phyloP scores from a whole-genome alignment of 75 land plant species.

The Adiantum capillusveneris region DNA sequence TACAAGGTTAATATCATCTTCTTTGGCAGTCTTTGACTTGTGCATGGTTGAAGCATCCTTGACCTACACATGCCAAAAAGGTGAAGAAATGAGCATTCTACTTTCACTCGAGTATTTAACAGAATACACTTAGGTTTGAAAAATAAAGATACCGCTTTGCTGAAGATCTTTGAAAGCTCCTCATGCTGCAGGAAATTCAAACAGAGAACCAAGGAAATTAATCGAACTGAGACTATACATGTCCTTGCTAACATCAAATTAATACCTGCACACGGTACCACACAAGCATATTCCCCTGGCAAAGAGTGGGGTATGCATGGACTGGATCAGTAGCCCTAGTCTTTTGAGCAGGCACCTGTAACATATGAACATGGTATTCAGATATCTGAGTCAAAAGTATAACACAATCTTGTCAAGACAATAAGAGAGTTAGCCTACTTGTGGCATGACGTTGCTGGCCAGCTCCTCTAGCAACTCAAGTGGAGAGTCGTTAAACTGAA shows the following conservation, averaged over 20 bases:
- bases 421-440: slow-evolving; percentile 44
- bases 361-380: slow-evolving; percentile 2
- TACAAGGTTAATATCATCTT: slow-evolving; percentile 24
- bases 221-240: no score
- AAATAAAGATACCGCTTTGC: slow-evolving; percentile 47
- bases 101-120: no score
- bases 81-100: slow-evolving; percentile 27
- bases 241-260: no score
- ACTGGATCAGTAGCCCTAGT: slow-evolving; percentile 15
- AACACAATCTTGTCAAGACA: background rate
- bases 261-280: slow-evolving; percentile 83
- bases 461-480: slow-evolving; percentile 61
- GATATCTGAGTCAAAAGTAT: background rate
- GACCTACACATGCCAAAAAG: slow-evolving; percentile 11
- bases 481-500: slow-evolving; percentile 51
- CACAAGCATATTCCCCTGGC: slow-evolving; percentile 39
- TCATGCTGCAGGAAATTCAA: slow-evolving; percentile 66
- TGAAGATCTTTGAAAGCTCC: slow-evolving; percentile 46
- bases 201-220: no score
- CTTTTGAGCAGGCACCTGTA: slow-evolving; percentile 33
- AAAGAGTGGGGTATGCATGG: slow-evolving; percentile 58
- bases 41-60: slow-evolving; percentile 35
- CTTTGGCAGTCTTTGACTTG: slow-evolving; percentile 30
- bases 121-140: no score
- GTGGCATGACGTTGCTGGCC: slow-evolving; percentile 56